Base-by-base conservation (phyloP, 352 stramenopile species). In the Thraustochytrium sp. region DNA sequence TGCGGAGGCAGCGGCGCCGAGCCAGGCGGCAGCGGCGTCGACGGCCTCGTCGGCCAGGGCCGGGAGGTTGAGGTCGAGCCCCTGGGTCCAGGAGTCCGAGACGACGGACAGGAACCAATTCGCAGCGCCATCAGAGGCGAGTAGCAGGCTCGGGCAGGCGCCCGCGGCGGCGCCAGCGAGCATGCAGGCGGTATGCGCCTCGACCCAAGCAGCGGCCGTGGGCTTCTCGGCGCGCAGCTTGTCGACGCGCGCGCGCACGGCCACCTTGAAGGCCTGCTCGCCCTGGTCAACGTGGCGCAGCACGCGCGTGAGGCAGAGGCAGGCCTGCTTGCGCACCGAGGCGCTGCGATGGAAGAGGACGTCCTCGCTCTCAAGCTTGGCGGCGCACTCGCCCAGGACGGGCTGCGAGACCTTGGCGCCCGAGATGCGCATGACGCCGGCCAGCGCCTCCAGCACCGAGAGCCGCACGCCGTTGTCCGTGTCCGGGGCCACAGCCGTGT, bases 351-450 rank as follows among this genome's bases (percentile, higher is more conserved):
- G 29, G 31, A 82, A 82, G 31, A 80, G 34, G 16, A 84, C 61
- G 5, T 18, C 26, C 16, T 84, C 76, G 9, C 13, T 61, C 8
- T 40, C 46, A 5, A 84, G 42, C 9, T 44, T 37, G 44, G 36
- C 48, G 0, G 38, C 54, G 40, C 72, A 82, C 53, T 85, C 82
- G 40, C 48, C 72, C 23, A 85, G 5, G 0, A 85, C 61, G 26
- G 83, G 82, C 40, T 62, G 48, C 11, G 56, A 53, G 3, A 78
- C 40, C 62, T 77, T 85, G 40, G n/a, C 31, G 4, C 83, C 82
- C 13, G 85, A 84, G 9, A 86, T 64, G 2, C 37, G n/a, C 13
- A 68, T 44, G 48, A 86, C 59, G 82, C 21, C 75, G 13, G 16
- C 38, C 3, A 86, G 55, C 2, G 76, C 76, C 76, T 51, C 31